Conservation (phyloP, 176 grass and related monocot species). For the Ensete glaucum region DNA sequence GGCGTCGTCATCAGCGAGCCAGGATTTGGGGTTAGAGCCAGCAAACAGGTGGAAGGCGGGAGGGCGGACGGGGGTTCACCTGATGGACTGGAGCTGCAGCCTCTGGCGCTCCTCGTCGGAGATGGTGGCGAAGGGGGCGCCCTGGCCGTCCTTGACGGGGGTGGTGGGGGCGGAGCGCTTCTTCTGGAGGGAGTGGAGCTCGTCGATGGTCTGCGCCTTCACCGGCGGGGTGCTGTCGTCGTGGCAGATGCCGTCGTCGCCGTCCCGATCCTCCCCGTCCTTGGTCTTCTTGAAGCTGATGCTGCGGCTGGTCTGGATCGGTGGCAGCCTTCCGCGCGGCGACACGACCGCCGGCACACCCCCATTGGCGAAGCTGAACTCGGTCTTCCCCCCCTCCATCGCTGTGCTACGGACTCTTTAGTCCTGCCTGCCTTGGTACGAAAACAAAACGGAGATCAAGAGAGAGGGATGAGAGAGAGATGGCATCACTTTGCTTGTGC, state of each 20-base stretch:
- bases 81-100: conserved; percentile 94
- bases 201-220: conserved; percentile 92
- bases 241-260: conserved; percentile 56
- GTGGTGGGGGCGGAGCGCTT: conserved; percentile 68
- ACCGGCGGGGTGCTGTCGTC: conserved; percentile 79
- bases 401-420: no score
- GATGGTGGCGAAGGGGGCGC: conserved; percentile 29
- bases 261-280: conserved; percentile 21
- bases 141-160: conserved; percentile 43
- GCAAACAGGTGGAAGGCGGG: no score
- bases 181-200: conserved; percentile 85
- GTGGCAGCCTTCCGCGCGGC: conserved; percentile 19
- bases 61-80: conserved; percentile 14
- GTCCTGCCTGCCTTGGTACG: neutral
- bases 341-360: neutral
- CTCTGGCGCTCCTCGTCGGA: conserved; percentile 49
- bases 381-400: conserved; percentile 35
- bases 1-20: neutral
- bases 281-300: conserved; percentile 35
- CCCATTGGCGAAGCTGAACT: conserved; percentile 30
- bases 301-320: conserved; percentile 56
- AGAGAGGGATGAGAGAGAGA: neutral
- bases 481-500: neutral
- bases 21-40: no score
- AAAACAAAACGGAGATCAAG: neutral